These are phyloP conservation scores for Chernovozyma aurita DNA, from an alignment of 1,139 yeast species.

Conservation along the genomic window DNA sequence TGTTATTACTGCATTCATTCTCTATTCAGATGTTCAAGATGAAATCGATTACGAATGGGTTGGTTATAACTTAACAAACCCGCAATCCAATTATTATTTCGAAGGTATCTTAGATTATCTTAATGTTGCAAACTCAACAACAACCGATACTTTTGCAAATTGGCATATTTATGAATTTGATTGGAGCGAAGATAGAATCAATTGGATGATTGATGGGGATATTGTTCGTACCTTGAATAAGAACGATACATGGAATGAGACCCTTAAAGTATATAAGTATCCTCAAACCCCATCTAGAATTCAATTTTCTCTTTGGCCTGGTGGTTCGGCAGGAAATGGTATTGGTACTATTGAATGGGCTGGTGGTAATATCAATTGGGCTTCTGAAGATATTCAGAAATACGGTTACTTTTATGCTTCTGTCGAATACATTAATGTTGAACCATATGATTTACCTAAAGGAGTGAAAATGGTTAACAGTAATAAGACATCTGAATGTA, in stretches of 20 bases:
- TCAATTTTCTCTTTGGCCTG: constrained; percentile 92
- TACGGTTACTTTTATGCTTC: constrained; percentile 77
- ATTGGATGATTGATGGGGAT: constrained; percentile 74
- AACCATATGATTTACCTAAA: constrained; percentile 68
- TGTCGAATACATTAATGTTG: constrained; percentile 54
- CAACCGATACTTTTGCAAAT: constrained; percentile 54
- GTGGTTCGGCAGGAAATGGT: constrained; percentile 62
- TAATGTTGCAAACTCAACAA: constrained; percentile 46
- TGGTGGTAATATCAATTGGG: constrained; percentile 86
- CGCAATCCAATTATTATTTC: constrained; percentile 76
- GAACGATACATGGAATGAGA: constrained; percentile 64
- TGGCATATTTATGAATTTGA: constrained; percentile 79
- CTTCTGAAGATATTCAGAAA: constrained; percentile 62
- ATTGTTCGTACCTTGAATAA: constrained; percentile 62
- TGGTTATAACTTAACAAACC: constrained; percentile 62
- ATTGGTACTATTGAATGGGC: constrained; percentile 91
- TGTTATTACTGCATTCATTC: constrained; percentile 81
- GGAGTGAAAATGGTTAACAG: constrained; percentile 25
- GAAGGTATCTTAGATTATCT: constrained; percentile 69
- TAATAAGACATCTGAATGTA: constrained; percentile 34
- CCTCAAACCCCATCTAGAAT: constrained; percentile 93
- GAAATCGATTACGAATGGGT: constrained; percentile 87
- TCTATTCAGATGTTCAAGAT: constrained; percentile 82
- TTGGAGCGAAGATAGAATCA: constrained; percentile 71
- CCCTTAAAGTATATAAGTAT: constrained; percentile 53